Base-by-base conservation (phyloP, 192 early-diverging fungal species). In the Gonapodya prolifera region DNA sequence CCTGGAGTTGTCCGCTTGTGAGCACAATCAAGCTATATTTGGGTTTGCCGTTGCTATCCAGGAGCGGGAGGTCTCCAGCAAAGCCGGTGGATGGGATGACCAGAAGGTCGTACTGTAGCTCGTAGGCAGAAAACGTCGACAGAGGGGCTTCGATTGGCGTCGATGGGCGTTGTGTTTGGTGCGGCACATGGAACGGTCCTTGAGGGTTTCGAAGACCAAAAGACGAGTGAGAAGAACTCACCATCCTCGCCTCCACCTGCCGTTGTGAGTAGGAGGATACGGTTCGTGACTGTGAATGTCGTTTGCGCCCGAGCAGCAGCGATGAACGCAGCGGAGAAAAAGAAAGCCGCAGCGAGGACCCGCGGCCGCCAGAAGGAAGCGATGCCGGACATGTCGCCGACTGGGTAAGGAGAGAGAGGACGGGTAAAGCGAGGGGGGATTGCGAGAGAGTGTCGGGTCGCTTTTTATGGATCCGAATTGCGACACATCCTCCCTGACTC, bases 1-100 rank as follows among this genome's bases (percentile, higher is more conserved):
- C 35, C 2, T 35, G 70, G 1, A 76, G 2, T n/a, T 76, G 0
- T 31, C 76, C 76, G n/a, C 36, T 70, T 0, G 69, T 76, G 30
- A 76, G 0, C 1, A 76, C 70, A 1, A 76, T 2, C 18, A 76
- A 35, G 18, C 32, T 33, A 35, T 76, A 76, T 35, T 76, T 76
- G 31, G 76, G 76, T 70, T 35, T 33, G 1, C 34, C 34, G 23
- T 1, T 29, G 35, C 32, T 34, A 76, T 76, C 76, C 17, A 30
- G 70, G 17, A 76, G 34, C 17, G 76, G 2, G 33, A 76, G 70
- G 34, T 76, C 34, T 33, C 76, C 76, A 1, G 28, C 0, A 23
- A 76, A 23, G 8, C 45, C 45, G 23, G 8, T 61, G 8, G 45
- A 61, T 23, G 45, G 45, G 8, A 61, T 8, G 23, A 61, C 23